phyloP scores from a whole-genome alignment of 2,329 filamentous ascomycete species.

The Aureobasidium zeae region DNA sequence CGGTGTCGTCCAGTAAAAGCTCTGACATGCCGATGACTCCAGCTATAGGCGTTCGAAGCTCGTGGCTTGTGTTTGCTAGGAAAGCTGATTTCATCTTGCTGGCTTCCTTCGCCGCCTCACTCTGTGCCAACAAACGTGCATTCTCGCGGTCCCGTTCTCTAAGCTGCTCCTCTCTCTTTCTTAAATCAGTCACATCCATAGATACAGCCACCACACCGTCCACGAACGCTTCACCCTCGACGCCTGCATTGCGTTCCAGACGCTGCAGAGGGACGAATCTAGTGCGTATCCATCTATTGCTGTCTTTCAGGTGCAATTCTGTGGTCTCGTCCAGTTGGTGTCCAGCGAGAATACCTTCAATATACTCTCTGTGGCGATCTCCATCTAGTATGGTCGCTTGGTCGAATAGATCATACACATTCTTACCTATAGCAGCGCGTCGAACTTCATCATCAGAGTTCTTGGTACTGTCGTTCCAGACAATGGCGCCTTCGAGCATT shows the following conservation, averaged over 20 bases:
- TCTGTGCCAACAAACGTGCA: constrained; percentile 60
- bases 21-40: constrained; percentile 76
- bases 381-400: constrained; percentile 26
- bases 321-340: constrained; percentile 50
- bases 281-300: constrained; percentile 60
- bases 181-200: constrained; percentile 68
- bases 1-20: constrained; percentile 56
- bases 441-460: constrained; percentile 4
- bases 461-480: constrained; percentile 24
- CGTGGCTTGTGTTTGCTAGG: constrained; percentile 50
- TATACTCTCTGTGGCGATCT: constrained; percentile 44
- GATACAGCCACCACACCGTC: constrained; percentile 70
- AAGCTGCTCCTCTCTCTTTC: constrained; percentile 54
- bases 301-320: constrained; percentile 50
- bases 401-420: constrained; percentile 56
- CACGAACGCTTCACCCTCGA: constrained; percentile 44
- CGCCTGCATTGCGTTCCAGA: constrained; percentile 45
- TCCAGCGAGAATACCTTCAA: constrained; percentile 57
- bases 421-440: constrained; percentile 24
- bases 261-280: constrained; percentile 58
- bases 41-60: constrained; percentile 52
- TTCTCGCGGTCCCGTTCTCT: constrained; percentile 57
- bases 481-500: constrained; percentile 60
- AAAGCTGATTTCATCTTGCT: constrained; percentile 74
- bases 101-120: constrained; percentile 69